Conservation (phyloP, 768 basidiomycete species). For the Suillus hirtellus region DNA sequence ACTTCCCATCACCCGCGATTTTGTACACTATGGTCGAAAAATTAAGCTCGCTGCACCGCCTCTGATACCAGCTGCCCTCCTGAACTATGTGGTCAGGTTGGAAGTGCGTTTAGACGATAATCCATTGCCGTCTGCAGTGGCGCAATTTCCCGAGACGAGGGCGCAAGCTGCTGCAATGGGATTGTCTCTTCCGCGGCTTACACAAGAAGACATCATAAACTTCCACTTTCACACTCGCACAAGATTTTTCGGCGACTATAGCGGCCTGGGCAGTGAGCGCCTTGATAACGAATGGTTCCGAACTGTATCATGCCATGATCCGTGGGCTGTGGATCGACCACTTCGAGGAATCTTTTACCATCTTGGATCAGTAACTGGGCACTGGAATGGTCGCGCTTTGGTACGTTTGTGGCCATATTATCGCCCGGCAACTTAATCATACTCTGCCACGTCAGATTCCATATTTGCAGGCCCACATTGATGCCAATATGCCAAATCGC, state of each 20-base stretch:
- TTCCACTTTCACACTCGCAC: slow-evolving; percentile 41
- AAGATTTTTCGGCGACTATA: slow-evolving; percentile 27
- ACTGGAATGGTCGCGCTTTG: slow-evolving; percentile 48
- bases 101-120: slow-evolving; percentile 37
- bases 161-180: slow-evolving; percentile 33
- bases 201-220: slow-evolving; percentile 40
- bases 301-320: slow-evolving; percentile 43
- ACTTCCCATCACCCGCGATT: slow-evolving; percentile 31
- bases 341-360: slow-evolving; percentile 43
- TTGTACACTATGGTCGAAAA: slow-evolving; percentile 43
- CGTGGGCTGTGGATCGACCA: slow-evolving; percentile 35
- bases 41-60: slow-evolving; percentile 43
- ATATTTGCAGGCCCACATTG: slow-evolving; percentile 26
- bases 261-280: slow-evolving; percentile 25
- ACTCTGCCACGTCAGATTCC: slow-evolving; percentile 22
- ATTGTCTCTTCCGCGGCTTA: slow-evolving; percentile 32
- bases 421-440: slow-evolving; percentile 3
- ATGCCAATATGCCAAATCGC: slow-evolving; percentile 24
- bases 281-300: slow-evolving; percentile 54
- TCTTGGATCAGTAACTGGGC: slow-evolving; percentile 45
- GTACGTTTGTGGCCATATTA: slow-evolving; percentile 32
- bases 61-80: slow-evolving; percentile 40
- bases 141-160: slow-evolving; percentile 36
- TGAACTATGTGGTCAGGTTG: slow-evolving; percentile 36
- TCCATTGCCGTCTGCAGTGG: slow-evolving; percentile 24